Base-by-base conservation (phyloP, 305 asterid genomes). In the Solanum hybrid region DNA sequence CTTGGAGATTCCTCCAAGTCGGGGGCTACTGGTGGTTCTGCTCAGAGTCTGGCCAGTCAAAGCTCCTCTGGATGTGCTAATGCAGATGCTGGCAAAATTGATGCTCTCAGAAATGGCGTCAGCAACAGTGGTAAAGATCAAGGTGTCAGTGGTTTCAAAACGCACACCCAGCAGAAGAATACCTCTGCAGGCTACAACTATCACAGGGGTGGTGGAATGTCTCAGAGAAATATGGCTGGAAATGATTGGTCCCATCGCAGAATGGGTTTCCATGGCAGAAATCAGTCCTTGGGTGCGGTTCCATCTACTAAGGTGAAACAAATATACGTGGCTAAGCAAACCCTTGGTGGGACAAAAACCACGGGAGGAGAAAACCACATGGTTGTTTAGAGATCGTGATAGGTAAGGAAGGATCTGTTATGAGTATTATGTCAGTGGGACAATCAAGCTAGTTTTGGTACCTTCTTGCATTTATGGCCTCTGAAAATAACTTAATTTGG, bases 241-340 rank as follows among this genome's bases (percentile, higher is more conserved):
- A 94, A 92, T 66, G 99, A 96, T 13, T 92, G 95, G 94, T 89
- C 95, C 79, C 94, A 95, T 87, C 97, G 98, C 37, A 94, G 98
- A 93, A 91, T 88, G 92, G 95, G 95, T 66, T 95, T 93, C 93
- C 96, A 94, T 86, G 98, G 98, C 88, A 93, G 97, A 93, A 93
- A 91, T 91, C 98, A 95, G 73, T 91, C 95, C 27, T 78, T 89
- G 45, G 94, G 95, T 69, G 91, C 87, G 76, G 97, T 92, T 82
- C 92, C 95, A 17, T 69, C 95, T 78, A 78, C 95, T 13, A 97
- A 95, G 94, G 90, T 95, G 92, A 96, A 95, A 90, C 99, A 96
- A 91, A 93, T 97, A 89, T 96, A 97, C 66, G 99, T 97, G 85
- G 98, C 98, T 34, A 97, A 96, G 92, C 99, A 96, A 90, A 89